Evolutionary conservation across 2,329 filamentous ascomycete species (phyloP).

Genomic region (Pseudogymnoascus sp.): DNA sequence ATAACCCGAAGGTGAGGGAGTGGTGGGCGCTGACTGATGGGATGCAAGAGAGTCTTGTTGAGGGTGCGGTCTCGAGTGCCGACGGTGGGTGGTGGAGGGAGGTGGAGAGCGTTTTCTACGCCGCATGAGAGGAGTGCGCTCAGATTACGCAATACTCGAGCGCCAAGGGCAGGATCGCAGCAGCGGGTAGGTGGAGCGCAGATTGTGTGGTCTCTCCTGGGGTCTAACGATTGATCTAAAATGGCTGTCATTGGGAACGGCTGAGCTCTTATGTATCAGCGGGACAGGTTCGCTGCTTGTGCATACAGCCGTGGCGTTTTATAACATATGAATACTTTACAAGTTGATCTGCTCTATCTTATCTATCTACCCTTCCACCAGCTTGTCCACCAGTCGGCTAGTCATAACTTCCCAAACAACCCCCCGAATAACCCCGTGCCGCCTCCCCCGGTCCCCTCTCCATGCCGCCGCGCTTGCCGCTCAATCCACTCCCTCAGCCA

Average conservation of each 20-base stretch:
- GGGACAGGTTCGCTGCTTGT: not conserved
- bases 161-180: not conserved
- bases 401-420: conserved; percentile 23
- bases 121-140: conserved; percentile 31
- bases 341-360: not conserved
- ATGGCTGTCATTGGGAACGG: not conserved
- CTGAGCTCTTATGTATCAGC: not conserved
- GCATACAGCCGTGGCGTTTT: not conserved
- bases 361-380: conserved; percentile 1
- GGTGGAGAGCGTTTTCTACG: conserved; percentile 62
- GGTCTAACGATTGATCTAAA: not conserved
- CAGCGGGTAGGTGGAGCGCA: not conserved
- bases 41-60: conserved; percentile 60
- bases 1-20: conserved; percentile 62
- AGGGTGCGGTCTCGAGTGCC: conserved; percentile 50
- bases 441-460: conserved; percentile 37
- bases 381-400: not conserved
- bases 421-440: conserved; percentile 35
- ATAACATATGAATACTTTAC: not conserved
- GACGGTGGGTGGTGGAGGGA: conserved; percentile 61
- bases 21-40: conserved; percentile 78
- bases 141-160: not conserved
- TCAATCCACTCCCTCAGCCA: conserved; percentile 48
- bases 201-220: not conserved
- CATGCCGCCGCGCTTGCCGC: conserved; percentile 40